Evolutionary conservation across 495 filamentous ascomycete genomes (phyloP), one percentile per base, ranked within the genome.

Genomic region (Penicillium waksmanii): DNA sequence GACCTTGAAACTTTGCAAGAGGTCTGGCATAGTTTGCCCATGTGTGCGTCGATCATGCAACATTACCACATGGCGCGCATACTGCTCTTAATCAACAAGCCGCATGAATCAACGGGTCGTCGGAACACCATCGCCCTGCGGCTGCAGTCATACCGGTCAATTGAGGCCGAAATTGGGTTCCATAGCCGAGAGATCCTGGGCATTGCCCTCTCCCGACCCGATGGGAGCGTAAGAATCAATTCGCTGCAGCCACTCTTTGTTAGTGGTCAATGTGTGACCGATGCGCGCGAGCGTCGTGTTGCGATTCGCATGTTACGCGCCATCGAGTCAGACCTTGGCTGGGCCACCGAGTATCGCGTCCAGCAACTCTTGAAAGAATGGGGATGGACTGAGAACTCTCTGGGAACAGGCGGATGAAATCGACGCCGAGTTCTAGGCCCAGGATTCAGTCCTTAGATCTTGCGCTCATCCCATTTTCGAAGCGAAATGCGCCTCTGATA

Each of bases 21-120:
- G 68, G 75, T 84, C 18, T 89, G 86, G 86, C 82, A 83, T 63
- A 84, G 82, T 58, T 75, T 84, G 3, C 80, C 85, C 3, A 85
- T 87, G 79, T 87, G 84, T 71, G 82, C 80, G 1, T 84, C 84
- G 5, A 82, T 82, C 10, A 87, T 87, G 83, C 85, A 87, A 65
- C 78, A 79, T 58, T 89, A 85, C 63, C 85, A 89, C 62, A 85
- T 89, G 80, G 82, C 83, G 0, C 83, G 82, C 46, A 86, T 86
- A 33, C 73, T 87, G 43, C 72, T 89, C 12, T 75, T 86, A 10
- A 80, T 85, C 66, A 84, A 89, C 64, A 85, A 85, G 58, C 85
- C 86, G 18, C 80, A 84, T 35, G 78, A 85, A 40, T 80, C 83
- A 8, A 85, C 82, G 3, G 75, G 75, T 53, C 72, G 75, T 13